Evolutionary conservation across 192 early-diverging fungal genomes (phyloP).

Genomic region (Coemansia sp.): DNA sequence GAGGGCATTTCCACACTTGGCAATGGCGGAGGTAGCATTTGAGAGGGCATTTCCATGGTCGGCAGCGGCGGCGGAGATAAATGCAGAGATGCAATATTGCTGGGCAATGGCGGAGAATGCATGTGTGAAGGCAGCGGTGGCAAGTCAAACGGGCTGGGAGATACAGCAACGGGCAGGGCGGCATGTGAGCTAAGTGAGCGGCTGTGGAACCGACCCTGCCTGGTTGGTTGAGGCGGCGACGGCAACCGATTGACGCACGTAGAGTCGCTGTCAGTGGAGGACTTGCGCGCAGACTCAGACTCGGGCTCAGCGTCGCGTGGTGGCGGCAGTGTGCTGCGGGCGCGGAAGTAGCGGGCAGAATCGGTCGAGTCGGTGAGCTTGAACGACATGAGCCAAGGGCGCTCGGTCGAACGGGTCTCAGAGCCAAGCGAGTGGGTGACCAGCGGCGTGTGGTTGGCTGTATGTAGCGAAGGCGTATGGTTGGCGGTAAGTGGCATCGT

Average conservation of each 20-base stretch:
- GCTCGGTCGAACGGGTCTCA: constrained; percentile 23
- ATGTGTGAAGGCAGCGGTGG: constrained; percentile 10
- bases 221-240: constrained; percentile 1
- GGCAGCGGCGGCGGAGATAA: constrained; percentile 36
- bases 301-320: background rate
- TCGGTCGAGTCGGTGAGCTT: constrained; percentile 37
- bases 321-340: constrained; percentile 2
- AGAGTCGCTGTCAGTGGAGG: constrained; percentile 42
- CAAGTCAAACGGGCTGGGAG: background rate
- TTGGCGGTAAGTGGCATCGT: background rate
- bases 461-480: background rate
- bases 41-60: constrained; percentile 25
- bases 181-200: constrained; percentile 23
- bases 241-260: constrained; percentile 30
- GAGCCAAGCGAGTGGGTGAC: constrained; percentile 19
- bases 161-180: background rate
- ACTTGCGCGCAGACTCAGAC: constrained; percentile 26
- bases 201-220: constrained; percentile 6
- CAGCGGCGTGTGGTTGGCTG: background rate
- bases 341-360: constrained; percentile 21
- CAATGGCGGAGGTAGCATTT: constrained; percentile 26
- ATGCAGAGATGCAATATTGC: background rate
- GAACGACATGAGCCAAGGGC: constrained; percentile 49
- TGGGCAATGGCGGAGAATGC: constrained; percentile 4
- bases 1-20: constrained; percentile 35